Percentiles rank a stretch among this genome's conserved stretches.
Evolutionary conservation across 2,329 filamentous ascomycete species (phyloP).

Genomic region (Pseudogymnoascus sp.): DNA sequence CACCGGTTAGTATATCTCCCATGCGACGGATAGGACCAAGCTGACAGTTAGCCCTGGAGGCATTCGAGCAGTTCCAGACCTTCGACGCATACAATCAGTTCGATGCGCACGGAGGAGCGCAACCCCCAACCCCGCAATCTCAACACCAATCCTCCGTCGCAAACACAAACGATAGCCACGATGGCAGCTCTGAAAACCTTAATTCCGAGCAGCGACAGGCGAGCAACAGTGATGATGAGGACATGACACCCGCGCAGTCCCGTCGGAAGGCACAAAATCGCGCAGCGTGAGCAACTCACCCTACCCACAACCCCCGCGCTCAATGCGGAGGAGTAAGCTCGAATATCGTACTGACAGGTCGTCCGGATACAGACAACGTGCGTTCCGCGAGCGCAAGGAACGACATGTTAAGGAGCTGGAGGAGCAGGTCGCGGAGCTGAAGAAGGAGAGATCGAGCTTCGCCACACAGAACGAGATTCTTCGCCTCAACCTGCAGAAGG

Average conservation of each 20-base stretch:
- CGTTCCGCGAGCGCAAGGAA: slow-evolving; percentile 94
- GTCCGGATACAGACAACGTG: slow-evolving; percentile 61
- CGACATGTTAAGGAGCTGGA: slow-evolving; percentile 90
- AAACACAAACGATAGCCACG: not conserved
- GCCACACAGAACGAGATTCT: slow-evolving; percentile 79
- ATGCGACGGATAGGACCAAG: slow-evolving; percentile 20
- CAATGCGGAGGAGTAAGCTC: not conserved
- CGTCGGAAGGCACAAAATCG: slow-evolving; percentile 65
- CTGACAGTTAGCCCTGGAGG: slow-evolving; percentile 18
- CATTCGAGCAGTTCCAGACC: slow-evolving; percentile 24
- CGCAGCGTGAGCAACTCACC: slow-evolving; percentile 51
- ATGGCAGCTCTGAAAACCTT: not conserved
- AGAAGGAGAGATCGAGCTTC: slow-evolving; percentile 63
- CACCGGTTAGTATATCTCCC: slow-evolving; percentile 28
- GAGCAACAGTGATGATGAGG: slow-evolving; percentile 38
- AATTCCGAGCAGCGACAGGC: slow-evolving; percentile 23
- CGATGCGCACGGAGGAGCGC: slow-evolving; percentile 16
- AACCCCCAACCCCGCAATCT: slow-evolving; percentile 22
- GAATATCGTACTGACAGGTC: slow-evolving; percentile 9
- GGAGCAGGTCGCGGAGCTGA: slow-evolving; percentile 69
- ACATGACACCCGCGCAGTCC: slow-evolving; percentile 46
- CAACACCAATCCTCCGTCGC: slow-evolving; percentile 22
- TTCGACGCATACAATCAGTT: slow-evolving; percentile 25
- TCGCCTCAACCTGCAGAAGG: slow-evolving; percentile 73
- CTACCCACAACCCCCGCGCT: not conserved